Evolutionary conservation across 140 eudicot genomes (phyloP).

Genomic region (Flaveria floridana): DNA sequence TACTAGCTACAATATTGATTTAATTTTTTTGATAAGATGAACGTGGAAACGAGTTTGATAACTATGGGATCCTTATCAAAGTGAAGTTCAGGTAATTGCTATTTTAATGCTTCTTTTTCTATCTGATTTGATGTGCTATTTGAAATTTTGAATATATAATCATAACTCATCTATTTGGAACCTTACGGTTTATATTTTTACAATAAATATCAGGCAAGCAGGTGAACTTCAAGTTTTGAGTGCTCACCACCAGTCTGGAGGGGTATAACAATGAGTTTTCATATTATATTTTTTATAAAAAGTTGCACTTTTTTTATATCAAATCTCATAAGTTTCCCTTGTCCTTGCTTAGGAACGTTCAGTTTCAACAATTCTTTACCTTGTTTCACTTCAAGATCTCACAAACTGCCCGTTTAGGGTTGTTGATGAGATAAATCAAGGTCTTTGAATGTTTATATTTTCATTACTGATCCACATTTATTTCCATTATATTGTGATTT

Average conservation of each 20-base stretch:
- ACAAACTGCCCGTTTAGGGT: conserved; percentile 98
- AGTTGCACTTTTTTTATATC: conserved; percentile 2
- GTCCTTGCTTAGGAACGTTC: conserved; percentile 73
- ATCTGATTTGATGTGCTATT: conserved; percentile 3
- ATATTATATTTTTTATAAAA: neutral
- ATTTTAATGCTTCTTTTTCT: neutral
- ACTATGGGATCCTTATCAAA: conserved; percentile 86
- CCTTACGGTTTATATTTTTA: neutral
- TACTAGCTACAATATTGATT: conserved; percentile 23
- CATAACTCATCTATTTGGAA: neutral
- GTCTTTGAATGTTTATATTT: conserved; percentile 33
- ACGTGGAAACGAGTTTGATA: conserved; percentile 67
- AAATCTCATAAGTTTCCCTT: conserved; percentile 2
- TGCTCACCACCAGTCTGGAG: conserved; percentile 99
- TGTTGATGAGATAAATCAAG: conserved; percentile 98
- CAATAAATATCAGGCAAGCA: conserved; percentile 55
- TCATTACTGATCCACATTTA: neutral
- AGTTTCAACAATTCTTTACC: conserved; percentile 95
- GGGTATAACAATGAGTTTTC: conserved; percentile 49
- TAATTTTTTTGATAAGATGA: conserved; percentile 60
- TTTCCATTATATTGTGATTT: conserved; percentile 1
- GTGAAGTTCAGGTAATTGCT: conserved; percentile 85
- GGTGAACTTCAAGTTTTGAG: conserved; percentile 91
- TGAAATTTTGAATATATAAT: neutral
- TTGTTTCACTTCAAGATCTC: conserved; percentile 93